phyloP scores from a whole-genome alignment of 1,139 yeast genomes.

The Geotrichum carabidarum region DNA sequence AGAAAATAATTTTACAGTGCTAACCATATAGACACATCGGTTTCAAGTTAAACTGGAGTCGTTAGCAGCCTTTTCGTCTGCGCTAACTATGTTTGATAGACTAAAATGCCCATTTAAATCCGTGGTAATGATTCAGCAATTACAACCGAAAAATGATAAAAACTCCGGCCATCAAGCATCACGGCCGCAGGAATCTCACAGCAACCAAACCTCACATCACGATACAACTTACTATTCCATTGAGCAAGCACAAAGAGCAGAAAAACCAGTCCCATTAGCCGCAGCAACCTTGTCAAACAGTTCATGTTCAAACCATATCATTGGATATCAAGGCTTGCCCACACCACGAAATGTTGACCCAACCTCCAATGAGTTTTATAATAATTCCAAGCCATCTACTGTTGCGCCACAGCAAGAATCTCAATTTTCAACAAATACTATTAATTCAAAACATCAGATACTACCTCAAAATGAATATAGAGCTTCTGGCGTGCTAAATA shows the following conservation, averaged over 20 bases:
- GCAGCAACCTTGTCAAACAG: background rate
- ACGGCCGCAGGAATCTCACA: too few relatives aligned
- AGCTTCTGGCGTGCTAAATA: too few relatives aligned
- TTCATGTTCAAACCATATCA: background rate
- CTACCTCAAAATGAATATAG: too few relatives aligned
- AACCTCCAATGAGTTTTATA: too few relatives aligned
- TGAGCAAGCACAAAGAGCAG: background rate
- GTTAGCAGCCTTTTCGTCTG: background rate
- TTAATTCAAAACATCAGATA: too few relatives aligned
- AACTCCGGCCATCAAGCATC: background rate
- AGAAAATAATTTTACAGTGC: background rate
- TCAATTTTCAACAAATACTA: too few relatives aligned
- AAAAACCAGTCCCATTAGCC: background rate
- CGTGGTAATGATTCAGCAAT: background rate
- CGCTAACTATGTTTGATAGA: background rate
- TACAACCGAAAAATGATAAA: background rate
- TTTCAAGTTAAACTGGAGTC: slow-evolving; percentile 10
- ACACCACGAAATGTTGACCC: too few relatives aligned
- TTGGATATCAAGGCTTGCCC: too few relatives aligned
- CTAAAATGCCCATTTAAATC: slow-evolving; percentile 1
- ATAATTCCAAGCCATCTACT: too few relatives aligned
- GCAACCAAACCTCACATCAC: too few relatives aligned
- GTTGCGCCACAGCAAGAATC: too few relatives aligned
- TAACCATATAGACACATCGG: slow-evolving; percentile 11
- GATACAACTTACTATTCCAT: background rate